Conservation (phyloP, 2,329 filamentous ascomycete species). For the Periconia sp. region DNA sequence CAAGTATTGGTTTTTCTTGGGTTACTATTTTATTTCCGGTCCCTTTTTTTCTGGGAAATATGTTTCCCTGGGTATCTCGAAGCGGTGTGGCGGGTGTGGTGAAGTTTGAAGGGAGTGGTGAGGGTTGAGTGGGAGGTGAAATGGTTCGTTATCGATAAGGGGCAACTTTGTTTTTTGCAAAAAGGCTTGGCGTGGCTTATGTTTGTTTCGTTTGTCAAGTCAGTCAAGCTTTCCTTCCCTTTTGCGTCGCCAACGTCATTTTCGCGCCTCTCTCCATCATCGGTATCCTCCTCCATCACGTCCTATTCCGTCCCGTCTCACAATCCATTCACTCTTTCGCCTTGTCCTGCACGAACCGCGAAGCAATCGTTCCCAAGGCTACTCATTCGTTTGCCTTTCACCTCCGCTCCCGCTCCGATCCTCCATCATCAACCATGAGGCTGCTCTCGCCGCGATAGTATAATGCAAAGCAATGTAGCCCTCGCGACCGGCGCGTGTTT, state of each 20-base stretch:
- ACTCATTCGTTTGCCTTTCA: too few species aligned
- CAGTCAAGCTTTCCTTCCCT: slow-evolving; percentile 1
- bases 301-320: too few species aligned
- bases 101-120: neutral
- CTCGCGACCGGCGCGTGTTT: slow-evolving; percentile 36
- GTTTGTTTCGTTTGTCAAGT: too few species aligned
- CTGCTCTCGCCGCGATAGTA: slow-evolving; percentile 18
- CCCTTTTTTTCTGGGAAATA: neutral
- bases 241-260: slow-evolving; percentile 9
- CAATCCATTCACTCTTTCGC: too few species aligned
- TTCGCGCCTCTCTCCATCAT: neutral
- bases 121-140: neutral
- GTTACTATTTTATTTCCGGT: too few species aligned
- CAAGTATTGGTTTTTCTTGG: too few species aligned
- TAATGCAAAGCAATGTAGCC: slow-evolving; percentile 51
- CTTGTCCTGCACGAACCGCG: too few species aligned
- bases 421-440: slow-evolving; percentile 30
- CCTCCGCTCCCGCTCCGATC: too few species aligned
- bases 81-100: slow-evolving; percentile 1
- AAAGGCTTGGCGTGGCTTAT: slow-evolving; percentile 8
- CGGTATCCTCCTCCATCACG: too few species aligned
- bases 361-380: too few species aligned
- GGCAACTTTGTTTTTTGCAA: slow-evolving; percentile 7
- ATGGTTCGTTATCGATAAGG: slow-evolving; percentile 23
- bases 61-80: neutral